Percentiles rank a stretch among this genome's conserved stretches.
These are phyloP conservation scores for Wallacemonas sp. DNA, from an alignment of 208 protist genomes.

Conservation along the genomic window DNA sequence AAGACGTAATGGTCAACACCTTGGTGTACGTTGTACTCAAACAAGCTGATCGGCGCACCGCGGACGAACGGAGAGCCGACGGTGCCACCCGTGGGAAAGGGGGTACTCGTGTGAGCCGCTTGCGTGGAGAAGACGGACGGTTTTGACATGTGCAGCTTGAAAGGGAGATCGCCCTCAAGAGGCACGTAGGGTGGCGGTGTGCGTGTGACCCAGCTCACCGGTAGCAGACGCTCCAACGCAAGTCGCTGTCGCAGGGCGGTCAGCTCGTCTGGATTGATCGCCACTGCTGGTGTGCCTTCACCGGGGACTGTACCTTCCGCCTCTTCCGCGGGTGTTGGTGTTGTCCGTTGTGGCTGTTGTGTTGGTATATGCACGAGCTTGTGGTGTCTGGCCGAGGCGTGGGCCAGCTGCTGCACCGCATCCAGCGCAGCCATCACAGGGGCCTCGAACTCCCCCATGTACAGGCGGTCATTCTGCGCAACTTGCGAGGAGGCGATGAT, in stretches of 20 bases:
- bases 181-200: slow-evolving; percentile 85
- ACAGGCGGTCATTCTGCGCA: slow-evolving; percentile 77
- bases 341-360: neutral
- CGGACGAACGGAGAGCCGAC: slow-evolving; percentile 77
- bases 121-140: slow-evolving; percentile 53
- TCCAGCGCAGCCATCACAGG: slow-evolving; percentile 77
- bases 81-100: slow-evolving; percentile 62
- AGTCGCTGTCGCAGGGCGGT: slow-evolving; percentile 25
- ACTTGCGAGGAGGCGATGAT: slow-evolving; percentile 79
- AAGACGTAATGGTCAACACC: slow-evolving; percentile 87
- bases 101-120: neutral
- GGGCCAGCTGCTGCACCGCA: slow-evolving; percentile 77
- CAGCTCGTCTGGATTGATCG: slow-evolving; percentile 9
- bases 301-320: too few relatives aligned
- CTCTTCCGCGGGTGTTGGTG: neutral
- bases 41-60: slow-evolving; percentile 61
- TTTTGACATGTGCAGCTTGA: slow-evolving; percentile 74
- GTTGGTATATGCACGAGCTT: slow-evolving; percentile 45
- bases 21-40: slow-evolving; percentile 82
- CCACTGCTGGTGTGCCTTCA: neutral
- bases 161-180: slow-evolving; percentile 81
- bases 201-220: slow-evolving; percentile 79
- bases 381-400: slow-evolving; percentile 61
- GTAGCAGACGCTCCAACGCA: slow-evolving; percentile 63
- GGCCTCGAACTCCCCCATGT: slow-evolving; percentile 86